Evolutionary conservation across 805 yeast species (phyloP).

Genomic region (Scheffersomyces ergatensis): DNA sequence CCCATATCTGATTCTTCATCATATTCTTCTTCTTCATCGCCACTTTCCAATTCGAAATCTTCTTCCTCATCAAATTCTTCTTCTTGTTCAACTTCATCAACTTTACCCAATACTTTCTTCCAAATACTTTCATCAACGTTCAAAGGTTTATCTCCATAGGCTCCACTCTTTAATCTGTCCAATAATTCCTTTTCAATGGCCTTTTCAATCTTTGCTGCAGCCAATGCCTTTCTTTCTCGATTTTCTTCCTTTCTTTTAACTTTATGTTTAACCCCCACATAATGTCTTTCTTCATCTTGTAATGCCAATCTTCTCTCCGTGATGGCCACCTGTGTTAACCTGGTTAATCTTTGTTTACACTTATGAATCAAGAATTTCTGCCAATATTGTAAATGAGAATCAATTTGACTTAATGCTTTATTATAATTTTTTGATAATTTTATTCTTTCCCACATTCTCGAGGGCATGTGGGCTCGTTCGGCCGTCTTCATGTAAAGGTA

Average conservation of each 20-base stretch:
- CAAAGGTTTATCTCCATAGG: slow-evolving; percentile 96
- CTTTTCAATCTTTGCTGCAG: slow-evolving; percentile 95
- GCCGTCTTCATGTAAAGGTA: slow-evolving; percentile 95
- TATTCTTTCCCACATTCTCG: slow-evolving; percentile 92
- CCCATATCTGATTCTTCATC: slow-evolving; percentile 56
- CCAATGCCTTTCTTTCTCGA: slow-evolving; percentile 93
- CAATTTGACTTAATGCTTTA: slow-evolving; percentile 85
- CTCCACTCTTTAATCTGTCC: slow-evolving; percentile 94
- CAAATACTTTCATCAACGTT: slow-evolving; percentile 95
- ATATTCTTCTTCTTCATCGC: slow-evolving; percentile 50
- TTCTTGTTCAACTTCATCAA: slow-evolving; percentile 56
- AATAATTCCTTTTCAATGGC: slow-evolving; percentile 94
- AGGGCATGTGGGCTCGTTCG: slow-evolving; percentile 95
- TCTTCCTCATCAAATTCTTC: slow-evolving; percentile 63
- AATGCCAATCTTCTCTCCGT: slow-evolving; percentile 92
- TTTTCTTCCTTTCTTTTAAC: slow-evolving; percentile 92
- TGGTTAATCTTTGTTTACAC: slow-evolving; percentile 93
- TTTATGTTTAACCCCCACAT: slow-evolving; percentile 89
- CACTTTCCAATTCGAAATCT: slow-evolving; percentile 48
- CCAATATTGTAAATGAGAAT: slow-evolving; percentile 88
- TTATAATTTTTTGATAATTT: slow-evolving; percentile 85
- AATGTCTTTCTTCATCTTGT: slow-evolving; percentile 87
- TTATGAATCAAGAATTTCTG: slow-evolving; percentile 86
- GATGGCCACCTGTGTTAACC: slow-evolving; percentile 92
- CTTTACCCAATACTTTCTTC: slow-evolving; percentile 84